Evolutionary conservation across 2,329 filamentous ascomycete species (phyloP).

Genomic region (Exophiala calicioides): DNA sequence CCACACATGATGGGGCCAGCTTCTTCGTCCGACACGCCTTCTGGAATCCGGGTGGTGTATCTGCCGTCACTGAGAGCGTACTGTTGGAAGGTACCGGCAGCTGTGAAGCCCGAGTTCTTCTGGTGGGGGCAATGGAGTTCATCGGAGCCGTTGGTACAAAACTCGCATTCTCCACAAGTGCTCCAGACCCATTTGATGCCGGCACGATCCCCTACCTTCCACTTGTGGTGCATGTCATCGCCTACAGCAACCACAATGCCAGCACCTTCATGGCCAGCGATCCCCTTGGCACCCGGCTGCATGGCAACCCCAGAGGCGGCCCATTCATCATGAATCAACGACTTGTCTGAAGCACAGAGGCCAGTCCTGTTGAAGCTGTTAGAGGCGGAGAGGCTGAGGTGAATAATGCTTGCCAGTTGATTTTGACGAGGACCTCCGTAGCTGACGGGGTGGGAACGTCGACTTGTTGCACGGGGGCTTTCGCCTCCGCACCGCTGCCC

Average conservation of each 20-base stretch:
- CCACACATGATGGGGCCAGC: conserved; percentile 43
- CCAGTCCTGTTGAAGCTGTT: conserved; percentile 50
- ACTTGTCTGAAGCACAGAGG: conserved; percentile 79
- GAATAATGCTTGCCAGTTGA: conserved; percentile 64
- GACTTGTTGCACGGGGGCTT: conserved; percentile 53
- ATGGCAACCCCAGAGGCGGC: conserved; percentile 27
- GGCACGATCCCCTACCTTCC: conserved; percentile 75
- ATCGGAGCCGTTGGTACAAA: conserved; percentile 59
- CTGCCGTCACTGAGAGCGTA: conserved; percentile 39
- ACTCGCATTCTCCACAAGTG: conserved; percentile 77
- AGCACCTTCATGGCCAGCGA: conserved; percentile 63
- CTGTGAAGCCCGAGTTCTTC: conserved; percentile 41
- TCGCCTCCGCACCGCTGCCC: conserved; percentile 25
- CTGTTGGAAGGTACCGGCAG: conserved; percentile 42
- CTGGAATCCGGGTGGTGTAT: conserved; percentile 40
- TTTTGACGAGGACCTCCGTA: conserved; percentile 86
- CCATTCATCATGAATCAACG: conserved; percentile 32
- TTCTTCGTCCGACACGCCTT: conserved; percentile 40
- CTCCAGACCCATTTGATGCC: conserved; percentile 93
- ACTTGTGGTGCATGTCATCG: conserved; percentile 70
- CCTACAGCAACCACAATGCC: conserved; percentile 81
- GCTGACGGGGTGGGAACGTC: conserved; percentile 77
- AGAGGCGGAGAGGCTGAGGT: not conserved
- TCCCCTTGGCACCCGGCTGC: conserved; percentile 27
- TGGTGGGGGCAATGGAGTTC: conserved; percentile 41